Evolutionary conservation across 345 rosid species (phyloP).

Genomic region (Garcia nutans): DNA sequence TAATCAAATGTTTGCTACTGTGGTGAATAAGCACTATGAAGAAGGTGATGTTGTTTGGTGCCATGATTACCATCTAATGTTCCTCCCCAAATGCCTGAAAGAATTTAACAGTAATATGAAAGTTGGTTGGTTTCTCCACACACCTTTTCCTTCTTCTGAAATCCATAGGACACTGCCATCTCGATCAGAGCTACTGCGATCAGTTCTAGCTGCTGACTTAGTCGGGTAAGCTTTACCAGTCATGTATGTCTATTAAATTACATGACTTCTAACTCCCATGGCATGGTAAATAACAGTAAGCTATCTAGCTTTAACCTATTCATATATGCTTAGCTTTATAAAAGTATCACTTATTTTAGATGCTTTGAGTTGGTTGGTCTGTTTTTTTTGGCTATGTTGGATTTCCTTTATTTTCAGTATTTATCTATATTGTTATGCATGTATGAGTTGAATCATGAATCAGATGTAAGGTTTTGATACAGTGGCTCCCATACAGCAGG

Average conservation of each 20-base stretch:
- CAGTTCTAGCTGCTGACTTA: constrained; percentile 98
- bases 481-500: background rate
- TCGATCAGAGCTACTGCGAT: constrained; percentile 83
- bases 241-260: constrained; percentile 2
- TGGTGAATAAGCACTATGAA: constrained; percentile 85
- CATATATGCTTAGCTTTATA: too few relatives aligned
- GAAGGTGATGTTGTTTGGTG: constrained; percentile 99
- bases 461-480: background rate
- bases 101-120: constrained; percentile 79
- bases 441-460: background rate
- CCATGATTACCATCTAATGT: constrained; percentile 99
- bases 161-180: constrained; percentile 97
- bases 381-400: background rate
- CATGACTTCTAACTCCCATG: background rate
- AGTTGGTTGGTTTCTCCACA: constrained; percentile 99
- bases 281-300: background rate
- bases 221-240: constrained; percentile 69
- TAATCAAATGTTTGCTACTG: constrained; percentile 97
- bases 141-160: constrained; percentile 99
- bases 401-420: background rate
- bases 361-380: too few relatives aligned
- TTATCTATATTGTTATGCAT: background rate
- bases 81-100: constrained; percentile 92
- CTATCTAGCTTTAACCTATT: background rate
- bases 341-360: too few relatives aligned